Conservation (phyloP, 352 stramenopile genomes). For the Pythium grandisporangium region DNA sequence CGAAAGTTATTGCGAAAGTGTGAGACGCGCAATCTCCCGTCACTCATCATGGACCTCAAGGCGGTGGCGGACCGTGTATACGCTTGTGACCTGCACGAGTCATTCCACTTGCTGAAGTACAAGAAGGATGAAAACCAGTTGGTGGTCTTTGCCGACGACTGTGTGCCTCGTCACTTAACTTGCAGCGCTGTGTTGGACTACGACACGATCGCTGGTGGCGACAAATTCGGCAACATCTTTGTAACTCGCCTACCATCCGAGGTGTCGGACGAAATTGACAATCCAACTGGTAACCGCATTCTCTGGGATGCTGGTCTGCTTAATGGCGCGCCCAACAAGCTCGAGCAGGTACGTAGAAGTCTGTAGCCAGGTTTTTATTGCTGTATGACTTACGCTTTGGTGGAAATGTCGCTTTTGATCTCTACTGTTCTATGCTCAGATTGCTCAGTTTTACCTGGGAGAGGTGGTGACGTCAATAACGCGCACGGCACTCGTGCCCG, state of each 20-base stretch:
- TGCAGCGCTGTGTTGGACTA: slow-evolving; percentile 93
- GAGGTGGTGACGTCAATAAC: slow-evolving; percentile 98
- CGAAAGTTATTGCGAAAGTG: slow-evolving; percentile 99
- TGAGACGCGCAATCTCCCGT: slow-evolving; percentile 92
- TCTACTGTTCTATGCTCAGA: slow-evolving; percentile 11
- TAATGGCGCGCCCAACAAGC: slow-evolving; percentile 94
- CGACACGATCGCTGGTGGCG: slow-evolving; percentile 95
- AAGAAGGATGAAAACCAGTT: slow-evolving; percentile 94
- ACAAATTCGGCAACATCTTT: slow-evolving; percentile 99
- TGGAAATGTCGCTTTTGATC: too few species aligned
- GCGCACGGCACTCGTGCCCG: slow-evolving; percentile 92
- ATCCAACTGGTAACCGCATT: slow-evolving; percentile 93
- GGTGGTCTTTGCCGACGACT: slow-evolving; percentile 96
- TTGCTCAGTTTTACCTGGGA: slow-evolving; percentile 96
- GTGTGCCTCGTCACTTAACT: slow-evolving; percentile 76
- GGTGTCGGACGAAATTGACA: slow-evolving; percentile 94
- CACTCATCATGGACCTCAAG: slow-evolving; percentile 92
- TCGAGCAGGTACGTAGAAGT: slow-evolving; percentile 89
- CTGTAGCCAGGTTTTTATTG: too few species aligned
- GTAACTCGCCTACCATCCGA: slow-evolving; percentile 90
- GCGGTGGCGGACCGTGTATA: slow-evolving; percentile 93
- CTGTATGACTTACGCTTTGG: too few species aligned
- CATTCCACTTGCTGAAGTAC: slow-evolving; percentile 97
- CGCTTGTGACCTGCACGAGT: slow-evolving; percentile 94
- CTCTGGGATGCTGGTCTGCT: slow-evolving; percentile 93